Percentiles rank a stretch among this genome's conserved stretches.
These are phyloP conservation scores for Rhododendron vialii DNA, from an alignment of 148 eudicot genomes.

Conservation along the genomic window DNA sequence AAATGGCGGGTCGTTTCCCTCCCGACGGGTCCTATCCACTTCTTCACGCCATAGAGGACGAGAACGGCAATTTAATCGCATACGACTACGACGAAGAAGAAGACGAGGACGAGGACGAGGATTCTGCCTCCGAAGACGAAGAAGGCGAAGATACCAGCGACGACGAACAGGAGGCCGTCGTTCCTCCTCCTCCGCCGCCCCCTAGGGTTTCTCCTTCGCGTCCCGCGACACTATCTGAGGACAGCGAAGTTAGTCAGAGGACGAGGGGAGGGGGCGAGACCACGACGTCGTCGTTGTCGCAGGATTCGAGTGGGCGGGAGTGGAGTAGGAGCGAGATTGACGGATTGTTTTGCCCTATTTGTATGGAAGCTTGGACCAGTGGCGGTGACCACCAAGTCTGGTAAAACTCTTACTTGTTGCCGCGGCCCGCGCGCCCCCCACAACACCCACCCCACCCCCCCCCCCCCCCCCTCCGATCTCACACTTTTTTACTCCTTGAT, in stretches of 20 bases:
- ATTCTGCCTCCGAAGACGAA: background rate
- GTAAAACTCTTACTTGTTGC: slow-evolving; percentile 13
- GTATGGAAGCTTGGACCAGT: slow-evolving; percentile 68
- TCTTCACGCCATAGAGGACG: background rate
- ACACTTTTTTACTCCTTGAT: background rate
- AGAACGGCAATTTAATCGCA: background rate
- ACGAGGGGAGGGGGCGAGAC: slow-evolving; percentile 8
- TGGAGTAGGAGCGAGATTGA: slow-evolving; percentile 46
- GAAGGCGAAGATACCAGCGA: slow-evolving; percentile 10
- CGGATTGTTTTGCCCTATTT: slow-evolving; percentile 72
- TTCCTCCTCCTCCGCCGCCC: background rate
- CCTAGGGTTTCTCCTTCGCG: background rate
- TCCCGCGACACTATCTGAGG: slow-evolving; percentile 3
- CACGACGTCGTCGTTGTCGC: background rate
- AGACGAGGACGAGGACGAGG: slow-evolving; percentile 12
- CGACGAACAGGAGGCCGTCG: slow-evolving; percentile 10
- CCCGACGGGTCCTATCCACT: background rate
- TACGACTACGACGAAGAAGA: background rate
- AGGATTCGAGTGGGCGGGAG: slow-evolving; percentile 11
- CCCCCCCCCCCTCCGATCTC: too few species aligned
- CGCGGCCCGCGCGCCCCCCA: too few species aligned
- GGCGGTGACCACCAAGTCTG: slow-evolving; percentile 67
- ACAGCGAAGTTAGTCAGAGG: background rate
- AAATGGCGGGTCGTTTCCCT: background rate
- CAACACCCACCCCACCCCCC: too few species aligned